phyloP scores from a whole-genome alignment of 2,329 filamentous ascomycete species.

The Venturia nashicola region DNA sequence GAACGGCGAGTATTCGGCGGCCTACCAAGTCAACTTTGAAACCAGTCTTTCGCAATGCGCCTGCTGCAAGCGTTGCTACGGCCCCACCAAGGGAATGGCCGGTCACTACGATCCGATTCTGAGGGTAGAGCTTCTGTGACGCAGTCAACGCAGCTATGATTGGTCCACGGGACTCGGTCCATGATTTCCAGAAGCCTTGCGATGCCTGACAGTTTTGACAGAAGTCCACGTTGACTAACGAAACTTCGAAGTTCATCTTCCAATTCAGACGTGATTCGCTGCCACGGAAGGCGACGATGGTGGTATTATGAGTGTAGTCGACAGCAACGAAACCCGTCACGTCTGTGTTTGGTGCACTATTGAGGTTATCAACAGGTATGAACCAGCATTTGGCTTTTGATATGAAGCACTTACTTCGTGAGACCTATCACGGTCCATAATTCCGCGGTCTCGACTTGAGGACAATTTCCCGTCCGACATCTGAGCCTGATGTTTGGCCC shows the following conservation, averaged over 20 bases:
- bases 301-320: slow-evolving; percentile 35
- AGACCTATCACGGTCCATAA: slow-evolving; percentile 14
- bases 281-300: slow-evolving; percentile 51
- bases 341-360: slow-evolving; percentile 25
- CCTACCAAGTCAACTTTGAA: not conserved
- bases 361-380: not conserved
- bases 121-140: not conserved
- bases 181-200: not conserved
- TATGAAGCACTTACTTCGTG: slow-evolving; percentile 7
- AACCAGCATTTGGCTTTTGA: no score
- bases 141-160: not conserved
- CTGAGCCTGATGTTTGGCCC: slow-evolving; percentile 14
- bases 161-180: not conserved
- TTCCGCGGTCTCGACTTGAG: slow-evolving; percentile 37
- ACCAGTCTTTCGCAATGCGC: slow-evolving; percentile 39
- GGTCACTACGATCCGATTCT: slow-evolving; percentile 37
- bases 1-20: not conserved
- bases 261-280: slow-evolving; percentile 48
- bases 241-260: slow-evolving; percentile 38
- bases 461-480: slow-evolving; percentile 35
- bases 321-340: slow-evolving; percentile 35
- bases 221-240: not conserved
- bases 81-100: slow-evolving; percentile 61
- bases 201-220: not conserved
- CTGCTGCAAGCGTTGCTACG: slow-evolving; percentile 47